Evolutionary conservation across 2,329 filamentous ascomycete species (phyloP).

Genomic region (Gremmenia infestans): DNA sequence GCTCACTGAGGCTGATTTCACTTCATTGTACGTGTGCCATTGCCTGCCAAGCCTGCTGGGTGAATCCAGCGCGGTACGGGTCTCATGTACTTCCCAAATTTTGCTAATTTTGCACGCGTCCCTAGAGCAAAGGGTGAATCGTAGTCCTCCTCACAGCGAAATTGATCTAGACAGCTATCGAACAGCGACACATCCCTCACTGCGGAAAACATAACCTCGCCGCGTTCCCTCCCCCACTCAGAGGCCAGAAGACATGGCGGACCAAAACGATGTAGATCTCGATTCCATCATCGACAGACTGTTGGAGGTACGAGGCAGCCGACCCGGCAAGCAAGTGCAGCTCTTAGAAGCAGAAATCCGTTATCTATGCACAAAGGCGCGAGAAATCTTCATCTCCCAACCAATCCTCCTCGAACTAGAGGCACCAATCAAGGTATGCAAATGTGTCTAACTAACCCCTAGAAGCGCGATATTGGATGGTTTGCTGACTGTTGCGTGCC

Average conservation of each 20-base stretch:
- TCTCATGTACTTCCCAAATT: conserved; percentile 16
- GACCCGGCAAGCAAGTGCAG: conserved; percentile 97
- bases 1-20: conserved; percentile 29
- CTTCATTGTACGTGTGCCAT: conserved; percentile 28
- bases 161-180: conserved; percentile 14
- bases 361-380: conserved; percentile 95
- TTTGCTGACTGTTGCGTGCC: conserved; percentile 12
- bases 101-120: conserved; percentile 21
- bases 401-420: conserved; percentile 96
- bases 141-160: conserved; percentile 30
- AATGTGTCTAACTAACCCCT: neutral
- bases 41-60: neutral
- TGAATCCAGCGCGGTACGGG: conserved; percentile 14
- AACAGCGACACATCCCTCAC: conserved; percentile 11
- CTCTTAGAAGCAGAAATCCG: conserved; percentile 94
- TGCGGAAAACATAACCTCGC: conserved; percentile 27
- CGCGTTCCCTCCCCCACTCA: conserved; percentile 28
- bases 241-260: conserved; percentile 54
- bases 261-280: conserved; percentile 88
- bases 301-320: conserved; percentile 94
- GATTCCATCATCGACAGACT: conserved; percentile 99
- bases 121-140: conserved; percentile 29
- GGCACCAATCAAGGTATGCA: conserved; percentile 90
- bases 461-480: neutral
- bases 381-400: conserved; percentile 99